Base-by-base conservation (phyloP, 805 yeast genomes). In the Teunomyces tritomae region DNA sequence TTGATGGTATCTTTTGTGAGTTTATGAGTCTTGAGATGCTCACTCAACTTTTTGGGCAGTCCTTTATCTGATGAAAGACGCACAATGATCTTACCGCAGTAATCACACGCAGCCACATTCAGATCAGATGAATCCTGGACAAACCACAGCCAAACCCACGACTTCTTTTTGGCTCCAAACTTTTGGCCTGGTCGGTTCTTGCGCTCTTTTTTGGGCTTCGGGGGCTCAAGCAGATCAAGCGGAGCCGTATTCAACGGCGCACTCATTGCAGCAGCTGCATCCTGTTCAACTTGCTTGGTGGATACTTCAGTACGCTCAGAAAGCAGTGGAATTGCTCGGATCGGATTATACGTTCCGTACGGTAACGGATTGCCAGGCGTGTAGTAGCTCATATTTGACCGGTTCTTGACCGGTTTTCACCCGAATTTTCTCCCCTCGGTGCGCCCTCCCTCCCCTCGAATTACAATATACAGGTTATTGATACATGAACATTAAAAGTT, bases 131-230 rank as follows among this genome's bases (percentile, higher is more conserved):
- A 57, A 56, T 79, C 83, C 55, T 80, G 84, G 10, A 68, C 68
- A 55, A 80, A 80, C 84, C 85, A 80, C 16, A 73, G 62, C 85
- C 85, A 80, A 10, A 80, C 84, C 84, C 84, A 80, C 28, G 82
- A 78, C 53, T 73, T 76, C 70, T 80, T 80, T 56, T 78, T 79
- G 13, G 85, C 85, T 13, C 85, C 85, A 50, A 78, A 78, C 54
- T 73, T 76, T 53, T 76, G 81, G 6, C 83, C 83, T 1, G 82
- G 82, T 45, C 77, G 67, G 56, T 77, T 77, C 16, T 63, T 64
- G 17, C 74, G 63, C 43, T 64, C 71, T 36, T 58, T 57, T 49
- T 63, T 65, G 45, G 39, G n/a, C 27, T 37, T 26, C 14, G 27
- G 8, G 40, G 28, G 26, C 11, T 37, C 28, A 29, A n/a, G 28